Conservation (phyloP, 495 filamentous ascomycete genomes). For the Xylaria curta region DNA sequence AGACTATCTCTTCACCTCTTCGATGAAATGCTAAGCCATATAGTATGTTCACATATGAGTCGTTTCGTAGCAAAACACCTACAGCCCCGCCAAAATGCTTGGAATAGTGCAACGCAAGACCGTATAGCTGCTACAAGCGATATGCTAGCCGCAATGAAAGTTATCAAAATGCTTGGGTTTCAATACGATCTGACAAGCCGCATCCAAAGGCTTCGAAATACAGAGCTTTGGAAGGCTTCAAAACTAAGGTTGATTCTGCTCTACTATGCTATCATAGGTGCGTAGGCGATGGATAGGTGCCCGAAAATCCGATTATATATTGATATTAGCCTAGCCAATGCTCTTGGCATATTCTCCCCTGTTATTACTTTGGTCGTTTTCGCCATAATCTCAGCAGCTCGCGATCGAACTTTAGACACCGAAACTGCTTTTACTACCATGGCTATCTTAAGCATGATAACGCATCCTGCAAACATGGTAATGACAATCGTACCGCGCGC, state of each 20-base stretch:
- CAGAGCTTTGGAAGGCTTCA: constrained; percentile 63
- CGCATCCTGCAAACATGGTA: constrained; percentile 51
- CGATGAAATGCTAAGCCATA: background rate
- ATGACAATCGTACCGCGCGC: constrained; percentile 48
- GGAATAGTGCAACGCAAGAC: constrained; percentile 59
- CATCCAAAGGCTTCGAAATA: constrained; percentile 58
- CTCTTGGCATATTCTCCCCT: constrained; percentile 51
- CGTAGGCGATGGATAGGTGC: background rate
- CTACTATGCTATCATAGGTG: constrained; percentile 46
- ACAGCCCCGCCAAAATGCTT: constrained; percentile 53
- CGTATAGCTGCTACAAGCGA: constrained; percentile 58
- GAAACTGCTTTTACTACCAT: constrained; percentile 50
- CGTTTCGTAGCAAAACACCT: constrained; percentile 55
- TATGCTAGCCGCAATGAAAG: constrained; percentile 63
- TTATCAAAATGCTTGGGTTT: constrained; percentile 68
- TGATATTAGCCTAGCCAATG: constrained; percentile 37
- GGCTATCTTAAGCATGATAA: constrained; percentile 45
- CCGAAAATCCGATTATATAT: background rate
- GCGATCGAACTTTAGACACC: constrained; percentile 31
- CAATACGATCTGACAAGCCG: constrained; percentile 45
- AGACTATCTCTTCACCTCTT: constrained; percentile 28
- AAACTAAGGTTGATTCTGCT: constrained; percentile 57
- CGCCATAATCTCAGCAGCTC: constrained; percentile 37
- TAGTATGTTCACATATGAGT: constrained; percentile 51
- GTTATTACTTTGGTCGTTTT: constrained; percentile 48